Conservation (phyloP, 139 green algal species). For the Nannochloris sp. region DNA sequence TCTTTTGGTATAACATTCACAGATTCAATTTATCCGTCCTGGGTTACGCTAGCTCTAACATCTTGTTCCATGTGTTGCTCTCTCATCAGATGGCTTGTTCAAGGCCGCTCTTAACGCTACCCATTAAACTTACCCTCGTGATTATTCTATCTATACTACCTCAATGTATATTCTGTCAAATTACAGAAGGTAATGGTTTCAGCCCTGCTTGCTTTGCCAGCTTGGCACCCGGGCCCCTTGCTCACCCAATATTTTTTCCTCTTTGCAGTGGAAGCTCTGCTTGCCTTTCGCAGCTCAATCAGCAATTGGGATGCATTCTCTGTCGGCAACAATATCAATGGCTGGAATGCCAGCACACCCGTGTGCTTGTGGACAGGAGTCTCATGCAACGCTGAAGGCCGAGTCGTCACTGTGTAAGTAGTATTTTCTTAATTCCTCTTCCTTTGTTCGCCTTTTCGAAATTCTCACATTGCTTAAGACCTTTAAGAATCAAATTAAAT, state of each 20-base stretch:
- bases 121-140: too few species aligned
- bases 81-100: too few species aligned
- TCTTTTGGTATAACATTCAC: too few species aligned
- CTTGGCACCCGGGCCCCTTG: too few species aligned
- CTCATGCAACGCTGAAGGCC: slow-evolving; percentile 2
- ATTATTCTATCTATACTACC: too few species aligned
- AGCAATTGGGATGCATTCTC: slow-evolving; percentile 15
- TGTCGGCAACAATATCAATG: not conserved
- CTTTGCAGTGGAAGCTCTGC: slow-evolving; percentile 1
- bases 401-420: slow-evolving; percentile 8
- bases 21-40: too few species aligned
- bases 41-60: too few species aligned
- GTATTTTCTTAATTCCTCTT: not conserved
- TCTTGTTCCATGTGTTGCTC: too few species aligned
- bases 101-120: too few species aligned
- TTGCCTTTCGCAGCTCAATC: not conserved
- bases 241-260: not conserved
- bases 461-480: not conserved
- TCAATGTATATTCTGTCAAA: too few species aligned
- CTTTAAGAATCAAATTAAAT: not conserved
- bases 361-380: slow-evolving; percentile 12
- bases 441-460: not conserved
- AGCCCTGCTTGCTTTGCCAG: too few species aligned
- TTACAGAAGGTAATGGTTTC: too few species aligned
- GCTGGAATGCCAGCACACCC: slow-evolving; percentile 8